Base-by-base conservation (phyloP, 1,284 basidiomycete species). In the Irpex lacteus region DNA sequence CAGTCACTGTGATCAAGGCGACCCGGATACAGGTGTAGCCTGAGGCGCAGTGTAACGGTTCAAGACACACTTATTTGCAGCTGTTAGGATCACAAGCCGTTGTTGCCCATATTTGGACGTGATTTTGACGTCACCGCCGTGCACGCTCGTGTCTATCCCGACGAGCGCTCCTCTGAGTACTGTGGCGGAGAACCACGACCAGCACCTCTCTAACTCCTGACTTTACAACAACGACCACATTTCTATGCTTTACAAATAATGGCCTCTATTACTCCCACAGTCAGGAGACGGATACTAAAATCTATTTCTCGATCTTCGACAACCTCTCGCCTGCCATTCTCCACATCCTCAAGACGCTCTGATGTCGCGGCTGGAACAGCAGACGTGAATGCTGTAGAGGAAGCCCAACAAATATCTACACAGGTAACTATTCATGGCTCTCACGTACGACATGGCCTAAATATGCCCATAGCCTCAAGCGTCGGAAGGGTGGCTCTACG, bases 401-500 rank as follows among this genome's bases (percentile, higher is more conserved):
- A 49, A n/a, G 34, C 37, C 5, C 13, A 34, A 34, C 11, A 32
- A 9, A 3, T 15, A 18, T 9, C 8, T 19, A 26, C 54, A 18
- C 21, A 56, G 54, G 21, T 56, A 56, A 34, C 26, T 32, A 18
- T 36, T 6, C 6, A 21, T 21, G 54, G 11, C 7, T 6, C 34
- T 9, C 18, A 9, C 13, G 2, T 34, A 11, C 11, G 13, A 34
- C 26, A 9, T 34, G 8, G 9, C 11, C 19, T 56, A 34, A 32
- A 2, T 15, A 32, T 9, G 26, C 56, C 55, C 26, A 38, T 19
- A 57, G 53, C 11, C 57, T 5, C 55, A 74, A 69, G 66, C 69
- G 15, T 71, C 72, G 60, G 73, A 82, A 60, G 84, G 76, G 2
- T 81, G 78, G 75, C 70, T 87, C 5, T 88, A 82, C 69, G 73